Percentiles rank a stretch among this genome's conserved stretches.
Evolutionary conservation across 352 stramenopile species (phyloP).

Genomic region (Blastocystis hominis): DNA sequence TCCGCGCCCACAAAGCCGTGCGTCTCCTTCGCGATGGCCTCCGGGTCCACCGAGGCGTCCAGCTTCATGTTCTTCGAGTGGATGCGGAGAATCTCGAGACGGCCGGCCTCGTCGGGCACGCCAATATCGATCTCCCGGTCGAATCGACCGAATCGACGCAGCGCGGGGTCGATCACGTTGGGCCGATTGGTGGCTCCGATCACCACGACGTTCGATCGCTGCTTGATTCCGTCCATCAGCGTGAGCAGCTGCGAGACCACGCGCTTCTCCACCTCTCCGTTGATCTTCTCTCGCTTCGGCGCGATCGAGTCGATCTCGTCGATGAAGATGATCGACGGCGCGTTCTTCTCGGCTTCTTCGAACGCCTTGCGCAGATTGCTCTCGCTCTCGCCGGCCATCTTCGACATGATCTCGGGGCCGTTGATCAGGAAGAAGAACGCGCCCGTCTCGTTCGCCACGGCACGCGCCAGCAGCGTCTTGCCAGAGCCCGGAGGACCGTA

Average conservation of each 20-base stretch:
- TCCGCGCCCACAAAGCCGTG: constrained; percentile 97
- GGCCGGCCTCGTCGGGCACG: constrained; percentile 93
- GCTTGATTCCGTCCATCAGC: constrained; percentile 93
- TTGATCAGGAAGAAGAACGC: constrained; percentile 99
- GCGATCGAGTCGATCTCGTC: constrained; percentile 98
- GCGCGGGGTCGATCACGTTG: constrained; percentile 90
- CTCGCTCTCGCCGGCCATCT: constrained; percentile 82
- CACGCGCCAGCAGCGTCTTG: constrained; percentile 95
- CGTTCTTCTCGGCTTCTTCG: constrained; percentile 96
- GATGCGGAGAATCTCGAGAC: constrained; percentile 96
- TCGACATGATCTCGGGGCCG: constrained; percentile 98
- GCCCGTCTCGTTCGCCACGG: constrained; percentile 95
- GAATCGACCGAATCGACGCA: constrained; percentile 94
- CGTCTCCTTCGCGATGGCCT: constrained; percentile 90
- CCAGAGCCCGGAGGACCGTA: constrained; percentile 92
- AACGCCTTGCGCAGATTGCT: constrained; percentile 89
- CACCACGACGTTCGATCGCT: constrained; percentile 81
- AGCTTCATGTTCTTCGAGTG: constrained; percentile 99
- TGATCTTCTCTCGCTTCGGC: constrained; percentile 95
- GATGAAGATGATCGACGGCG: constrained; percentile 99
- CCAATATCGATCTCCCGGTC: constrained; percentile 98
- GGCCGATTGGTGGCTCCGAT: constrained; percentile 98
- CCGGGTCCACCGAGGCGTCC: constrained; percentile 92
- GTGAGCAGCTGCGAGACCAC: constrained; percentile 97
- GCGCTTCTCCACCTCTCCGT: constrained; percentile 92